Conservation (phyloP, 129 eudicot genomes). For the Heracleum sosnowskyi region DNA sequence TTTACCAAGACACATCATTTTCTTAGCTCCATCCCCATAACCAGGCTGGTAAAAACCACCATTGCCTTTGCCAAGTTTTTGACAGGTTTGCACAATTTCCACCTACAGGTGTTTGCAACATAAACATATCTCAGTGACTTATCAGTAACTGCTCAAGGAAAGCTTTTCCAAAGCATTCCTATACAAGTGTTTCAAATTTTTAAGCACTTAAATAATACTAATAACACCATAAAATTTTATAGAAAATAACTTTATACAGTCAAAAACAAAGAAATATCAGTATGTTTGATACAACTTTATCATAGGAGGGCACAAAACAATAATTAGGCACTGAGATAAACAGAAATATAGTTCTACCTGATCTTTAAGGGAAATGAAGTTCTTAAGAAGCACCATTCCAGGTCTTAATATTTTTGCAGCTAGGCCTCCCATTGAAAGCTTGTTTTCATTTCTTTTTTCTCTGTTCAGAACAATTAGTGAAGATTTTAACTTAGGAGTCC, state of each 20-base stretch:
- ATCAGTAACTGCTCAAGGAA: neutral
- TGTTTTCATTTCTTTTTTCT: slow-evolving; percentile 37
- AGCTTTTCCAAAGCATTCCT: neutral
- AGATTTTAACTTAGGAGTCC: slow-evolving; percentile 33
- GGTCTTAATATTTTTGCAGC: slow-evolving; percentile 30
- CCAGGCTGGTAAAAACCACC: slow-evolving; percentile 86
- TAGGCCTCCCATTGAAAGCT: slow-evolving; percentile 23
- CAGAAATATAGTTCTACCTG: slow-evolving; percentile 37
- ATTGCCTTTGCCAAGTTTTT: slow-evolving; percentile 47
- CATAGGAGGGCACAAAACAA: neutral
- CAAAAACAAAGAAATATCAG: neutral
- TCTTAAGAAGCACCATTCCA: slow-evolving; percentile 71
- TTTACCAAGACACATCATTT: slow-evolving; percentile 90
- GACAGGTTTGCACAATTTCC: slow-evolving; percentile 42
- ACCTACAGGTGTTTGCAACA: slow-evolving; percentile 27
- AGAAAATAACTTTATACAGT: neutral
- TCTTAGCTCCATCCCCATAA: slow-evolving; percentile 41
- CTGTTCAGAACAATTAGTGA: slow-evolving; percentile 32
- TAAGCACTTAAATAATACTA: neutral
- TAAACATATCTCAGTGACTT: neutral
- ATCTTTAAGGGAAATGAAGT: slow-evolving; percentile 43
- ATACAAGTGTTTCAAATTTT: neutral
- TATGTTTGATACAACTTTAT: neutral
- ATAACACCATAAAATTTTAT: neutral
- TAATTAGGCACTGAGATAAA: neutral